Conservation (phyloP, 2,329 filamentous ascomycete genomes). For the Zasmidium angulare region DNA sequence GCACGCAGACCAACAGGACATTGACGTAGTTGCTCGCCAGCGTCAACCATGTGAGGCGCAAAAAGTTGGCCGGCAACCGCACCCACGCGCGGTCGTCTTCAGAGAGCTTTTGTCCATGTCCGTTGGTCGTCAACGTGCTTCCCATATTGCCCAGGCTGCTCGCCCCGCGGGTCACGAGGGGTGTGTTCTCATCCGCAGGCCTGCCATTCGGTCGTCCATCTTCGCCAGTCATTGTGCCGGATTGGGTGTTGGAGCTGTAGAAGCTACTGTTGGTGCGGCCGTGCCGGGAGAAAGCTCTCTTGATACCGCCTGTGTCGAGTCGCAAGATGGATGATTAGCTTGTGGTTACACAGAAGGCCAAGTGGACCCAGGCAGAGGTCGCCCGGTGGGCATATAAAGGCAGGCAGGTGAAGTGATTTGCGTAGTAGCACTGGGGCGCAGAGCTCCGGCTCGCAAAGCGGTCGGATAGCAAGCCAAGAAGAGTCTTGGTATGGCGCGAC, state of each 20-base stretch:
- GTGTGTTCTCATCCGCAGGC: conserved; percentile 20
- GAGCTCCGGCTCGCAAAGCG: not conserved
- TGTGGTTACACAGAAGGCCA: not conserved
- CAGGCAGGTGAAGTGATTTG: not conserved
- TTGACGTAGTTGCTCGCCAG: conserved; percentile 61
- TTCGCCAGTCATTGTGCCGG: conserved; percentile 16
- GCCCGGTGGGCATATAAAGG: not conserved
- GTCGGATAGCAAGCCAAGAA: not conserved
- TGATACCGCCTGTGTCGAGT: conserved; percentile 13
- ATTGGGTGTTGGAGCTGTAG: conserved; percentile 10
- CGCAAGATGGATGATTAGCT: not conserved
- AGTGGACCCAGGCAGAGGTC: not conserved
- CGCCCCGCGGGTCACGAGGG: conserved; percentile 23
- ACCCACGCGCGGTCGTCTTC: conserved; percentile 23
- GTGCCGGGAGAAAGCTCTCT: conserved; percentile 26
- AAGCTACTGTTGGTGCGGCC: conserved; percentile 24
- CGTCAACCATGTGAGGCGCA: conserved; percentile 39
- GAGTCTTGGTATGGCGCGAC: not conserved
- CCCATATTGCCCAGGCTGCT: conserved; percentile 19
- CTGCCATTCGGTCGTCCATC: conserved; percentile 19
- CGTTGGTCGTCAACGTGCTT: conserved; percentile 12
- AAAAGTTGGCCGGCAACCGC: conserved; percentile 21
- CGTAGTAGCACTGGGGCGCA: not conserved
- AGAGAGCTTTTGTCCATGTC: conserved; percentile 14
- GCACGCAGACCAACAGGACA: conserved; percentile 70